Conservation (phyloP, 192 early-diverging fungal genomes). For the Funneliformis geosporum region DNA sequence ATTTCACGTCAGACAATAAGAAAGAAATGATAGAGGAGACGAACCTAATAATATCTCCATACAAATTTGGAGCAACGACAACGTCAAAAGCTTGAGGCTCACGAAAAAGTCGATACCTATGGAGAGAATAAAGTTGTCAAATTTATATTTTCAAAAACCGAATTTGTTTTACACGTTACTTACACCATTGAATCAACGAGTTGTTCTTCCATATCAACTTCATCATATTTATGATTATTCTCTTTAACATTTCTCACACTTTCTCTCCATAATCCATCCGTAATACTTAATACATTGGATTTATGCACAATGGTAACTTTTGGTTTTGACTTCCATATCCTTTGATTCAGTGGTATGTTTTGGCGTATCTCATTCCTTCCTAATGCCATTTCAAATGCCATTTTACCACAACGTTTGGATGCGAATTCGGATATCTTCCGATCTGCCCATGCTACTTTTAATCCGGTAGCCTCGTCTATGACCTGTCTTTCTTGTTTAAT, state of each 20-base stretch:
- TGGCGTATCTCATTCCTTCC: slow-evolving; percentile 72
- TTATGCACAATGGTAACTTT: slow-evolving; percentile 97
- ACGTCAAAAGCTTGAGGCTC: slow-evolving; percentile 97
- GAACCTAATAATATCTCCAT: slow-evolving; percentile 91
- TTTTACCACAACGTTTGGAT: slow-evolving; percentile 80
- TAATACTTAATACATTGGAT: slow-evolving; percentile 91
- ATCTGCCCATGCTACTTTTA: slow-evolving; percentile 78
- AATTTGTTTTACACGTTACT: slow-evolving; percentile 23
- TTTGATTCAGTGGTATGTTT: slow-evolving; percentile 50
- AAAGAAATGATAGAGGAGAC: background rate
- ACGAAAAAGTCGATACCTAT: slow-evolving; percentile 90
- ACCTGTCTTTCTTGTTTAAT: slow-evolving; percentile 78
- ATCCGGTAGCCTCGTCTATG: slow-evolving; percentile 62
- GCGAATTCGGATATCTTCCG: slow-evolving; percentile 90
- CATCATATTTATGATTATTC: slow-evolving; percentile 56
- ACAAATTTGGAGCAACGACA: slow-evolving; percentile 95
- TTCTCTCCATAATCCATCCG: slow-evolving; percentile 97
- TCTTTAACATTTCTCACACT: slow-evolving; percentile 76
- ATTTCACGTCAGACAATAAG: background rate
- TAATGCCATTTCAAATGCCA: slow-evolving; percentile 93
- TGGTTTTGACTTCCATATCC: slow-evolving; percentile 66
- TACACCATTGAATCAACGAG: slow-evolving; percentile 99
- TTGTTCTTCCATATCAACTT: slow-evolving; percentile 90
- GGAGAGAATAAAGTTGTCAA: background rate
- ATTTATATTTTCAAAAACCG: slow-evolving; percentile 17